These are phyloP conservation scores for Fusarium drepaniforme DNA, from an alignment of 2,329 filamentous ascomycete genomes.

Conservation along the genomic window DNA sequence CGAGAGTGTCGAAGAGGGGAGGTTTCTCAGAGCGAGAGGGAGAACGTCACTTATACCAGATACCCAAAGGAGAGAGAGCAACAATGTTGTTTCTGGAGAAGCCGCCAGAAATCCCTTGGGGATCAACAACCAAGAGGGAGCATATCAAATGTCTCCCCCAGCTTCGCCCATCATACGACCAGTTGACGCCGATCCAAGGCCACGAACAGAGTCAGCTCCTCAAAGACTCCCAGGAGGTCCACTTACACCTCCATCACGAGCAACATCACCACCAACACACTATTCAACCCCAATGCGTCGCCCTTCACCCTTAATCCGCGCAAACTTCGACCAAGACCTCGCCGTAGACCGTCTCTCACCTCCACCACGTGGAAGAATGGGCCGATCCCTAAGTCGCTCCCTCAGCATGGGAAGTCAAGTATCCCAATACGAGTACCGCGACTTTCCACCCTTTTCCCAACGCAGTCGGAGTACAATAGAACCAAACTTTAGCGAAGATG, in stretches of 20 bases:
- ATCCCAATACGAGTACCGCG: constrained; percentile 48
- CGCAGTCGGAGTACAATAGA: constrained; percentile 49
- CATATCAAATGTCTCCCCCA: constrained; percentile 37
- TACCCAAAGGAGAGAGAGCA: background rate
- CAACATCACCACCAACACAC: constrained; percentile 45
- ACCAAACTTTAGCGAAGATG: constrained; percentile 38
- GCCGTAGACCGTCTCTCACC: constrained; percentile 54
- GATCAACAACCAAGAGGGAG: constrained; percentile 44
- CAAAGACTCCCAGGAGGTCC: constrained; percentile 25
- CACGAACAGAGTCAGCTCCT: constrained; percentile 46
- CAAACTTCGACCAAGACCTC: constrained; percentile 54
- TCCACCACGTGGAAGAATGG: constrained; percentile 46
- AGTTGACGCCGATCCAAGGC: constrained; percentile 35
- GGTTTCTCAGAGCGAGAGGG: constrained; percentile 46
- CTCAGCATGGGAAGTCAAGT: constrained; percentile 49
- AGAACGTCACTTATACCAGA: constrained; percentile 41
- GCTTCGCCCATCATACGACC: constrained; percentile 49
- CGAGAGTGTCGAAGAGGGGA: constrained; percentile 46
- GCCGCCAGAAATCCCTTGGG: constrained; percentile 49
- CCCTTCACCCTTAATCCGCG: constrained; percentile 50
- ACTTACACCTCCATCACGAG: constrained; percentile 41
- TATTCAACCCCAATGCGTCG: constrained; percentile 47
- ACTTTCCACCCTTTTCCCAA: constrained; percentile 53
- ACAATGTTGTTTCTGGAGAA: constrained; percentile 10
- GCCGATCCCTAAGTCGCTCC: constrained; percentile 50